A percentile compares a stretch with the other conserved stretches of the same genome.
Conservation (phyloP, 331 rosid genomes). For the Acacia pycnantha region DNA sequence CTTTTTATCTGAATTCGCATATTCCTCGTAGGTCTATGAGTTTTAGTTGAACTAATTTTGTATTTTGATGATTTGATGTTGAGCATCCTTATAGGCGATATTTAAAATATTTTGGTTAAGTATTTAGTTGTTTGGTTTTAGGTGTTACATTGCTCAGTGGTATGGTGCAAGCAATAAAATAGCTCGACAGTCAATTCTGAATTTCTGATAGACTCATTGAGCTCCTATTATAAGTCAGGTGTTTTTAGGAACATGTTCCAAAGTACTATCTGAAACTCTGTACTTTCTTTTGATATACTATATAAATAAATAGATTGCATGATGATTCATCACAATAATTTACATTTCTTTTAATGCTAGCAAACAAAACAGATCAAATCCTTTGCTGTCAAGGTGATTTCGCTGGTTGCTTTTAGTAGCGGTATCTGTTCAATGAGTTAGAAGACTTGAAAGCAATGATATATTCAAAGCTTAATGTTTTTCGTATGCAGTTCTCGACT, state of each 20-base stretch:
- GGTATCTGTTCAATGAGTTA: background rate
- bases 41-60: no score
- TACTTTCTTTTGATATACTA: background rate
- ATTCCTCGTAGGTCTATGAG: no score
- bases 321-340: background rate
- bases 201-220: background rate
- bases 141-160: background rate
- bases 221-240: background rate
- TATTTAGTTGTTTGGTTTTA: no score
- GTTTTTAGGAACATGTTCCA: background rate
- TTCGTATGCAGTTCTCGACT: slow-evolving; percentile 12
- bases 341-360: background rate
- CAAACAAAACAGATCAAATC: background rate
- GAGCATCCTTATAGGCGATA: no score
- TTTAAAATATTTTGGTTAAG: no score
- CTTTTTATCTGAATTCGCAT: no score
- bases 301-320: background rate
- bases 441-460: background rate
- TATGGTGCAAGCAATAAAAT: background rate
- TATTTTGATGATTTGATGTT: no score
- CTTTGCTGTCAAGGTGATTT: background rate
- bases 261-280: background rate
- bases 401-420: slow-evolving; percentile 3
- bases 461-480: background rate
- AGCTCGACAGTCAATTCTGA: background rate